Evolutionary conservation across 169 alveolate genomes (phyloP).

Genomic region (Eimeria praecox): DNA sequence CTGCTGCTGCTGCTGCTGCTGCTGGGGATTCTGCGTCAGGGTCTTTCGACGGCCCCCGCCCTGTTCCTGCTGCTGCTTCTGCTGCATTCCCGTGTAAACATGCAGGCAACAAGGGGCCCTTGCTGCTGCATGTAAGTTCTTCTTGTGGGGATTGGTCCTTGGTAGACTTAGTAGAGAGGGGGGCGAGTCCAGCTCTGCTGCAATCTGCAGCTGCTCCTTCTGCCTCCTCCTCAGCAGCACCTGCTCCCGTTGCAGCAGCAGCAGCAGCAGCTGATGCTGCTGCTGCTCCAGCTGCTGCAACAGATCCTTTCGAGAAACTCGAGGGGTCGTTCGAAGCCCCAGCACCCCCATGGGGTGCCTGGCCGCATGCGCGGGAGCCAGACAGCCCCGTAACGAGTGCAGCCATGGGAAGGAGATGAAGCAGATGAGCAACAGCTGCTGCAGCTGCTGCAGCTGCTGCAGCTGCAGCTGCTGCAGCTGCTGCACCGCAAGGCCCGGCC

Average conservation of each 20-base stretch:
- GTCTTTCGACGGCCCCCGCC: background rate
- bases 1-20: slow-evolving; percentile 53
- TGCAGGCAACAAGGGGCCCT: slow-evolving; percentile 57
- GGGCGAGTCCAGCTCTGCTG: background rate
- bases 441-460: background rate
- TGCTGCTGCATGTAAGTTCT: background rate
- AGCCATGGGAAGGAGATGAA: slow-evolving; percentile 8
- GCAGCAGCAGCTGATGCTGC: slow-evolving; percentile 10
- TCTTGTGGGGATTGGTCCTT: background rate
- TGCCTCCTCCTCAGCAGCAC: slow-evolving; percentile 30
- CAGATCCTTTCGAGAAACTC: background rate
- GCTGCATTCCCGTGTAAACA: slow-evolving; percentile 46
- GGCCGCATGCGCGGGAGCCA: background rate
- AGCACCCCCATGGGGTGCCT: background rate
- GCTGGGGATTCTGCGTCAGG: background rate
- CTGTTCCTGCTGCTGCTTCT: slow-evolving; percentile 34
- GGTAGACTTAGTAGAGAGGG: background rate
- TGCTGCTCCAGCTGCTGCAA: slow-evolving; percentile 17
- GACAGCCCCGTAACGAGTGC: slow-evolving; percentile 22
- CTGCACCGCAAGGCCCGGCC: background rate
- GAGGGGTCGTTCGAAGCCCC: background rate
- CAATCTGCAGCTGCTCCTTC: background rate
- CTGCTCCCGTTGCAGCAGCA: background rate
- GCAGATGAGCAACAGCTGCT: background rate
- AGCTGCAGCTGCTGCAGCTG: slow-evolving; percentile 32